A percentile compares a stretch with the other conserved stretches of the same genome.
phyloP scores from a whole-genome alignment of 805 yeast genomes.

The Tetrapisispora nanseiensis region DNA sequence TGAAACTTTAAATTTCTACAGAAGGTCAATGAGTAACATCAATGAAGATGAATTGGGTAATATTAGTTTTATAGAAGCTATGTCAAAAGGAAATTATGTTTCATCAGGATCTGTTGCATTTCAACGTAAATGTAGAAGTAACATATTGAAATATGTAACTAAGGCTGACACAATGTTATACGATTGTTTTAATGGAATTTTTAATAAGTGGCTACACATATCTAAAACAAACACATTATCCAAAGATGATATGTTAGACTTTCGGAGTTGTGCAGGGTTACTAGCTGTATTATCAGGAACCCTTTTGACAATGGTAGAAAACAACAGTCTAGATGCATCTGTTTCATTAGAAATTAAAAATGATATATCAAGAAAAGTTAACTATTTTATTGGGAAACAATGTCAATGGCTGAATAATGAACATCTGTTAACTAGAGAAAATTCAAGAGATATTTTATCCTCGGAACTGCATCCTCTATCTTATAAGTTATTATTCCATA shows the following conservation, averaged over 20 bases:
- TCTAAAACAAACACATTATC: slow-evolving; percentile 14
- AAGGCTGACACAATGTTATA: slow-evolving; percentile 19
- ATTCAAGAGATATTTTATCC: slow-evolving; percentile 61
- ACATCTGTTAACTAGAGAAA: slow-evolving; percentile 52
- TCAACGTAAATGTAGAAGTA: slow-evolving; percentile 51
- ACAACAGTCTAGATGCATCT: neutral
- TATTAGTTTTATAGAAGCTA: slow-evolving; percentile 31
- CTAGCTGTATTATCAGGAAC: slow-evolving; percentile 61
- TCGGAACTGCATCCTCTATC: slow-evolving; percentile 54
- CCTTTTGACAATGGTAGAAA: slow-evolving; percentile 32
- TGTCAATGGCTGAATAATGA: slow-evolving; percentile 39
- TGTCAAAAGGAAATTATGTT: slow-evolving; percentile 45
- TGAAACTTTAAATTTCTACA: slow-evolving; percentile 14
- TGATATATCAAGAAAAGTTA: slow-evolving; percentile 27
- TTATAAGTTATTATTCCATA: slow-evolving; percentile 39
- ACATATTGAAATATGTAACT: slow-evolving; percentile 19
- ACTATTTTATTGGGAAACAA: slow-evolving; percentile 43
- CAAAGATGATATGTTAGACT: slow-evolving; percentile 34
- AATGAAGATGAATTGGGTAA: slow-evolving; percentile 18
- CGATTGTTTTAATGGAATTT: slow-evolving; percentile 29
- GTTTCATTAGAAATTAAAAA: neutral
- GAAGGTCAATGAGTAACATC: slow-evolving; percentile 15
- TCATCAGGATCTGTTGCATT: slow-evolving; percentile 66
- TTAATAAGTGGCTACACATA: slow-evolving; percentile 24
- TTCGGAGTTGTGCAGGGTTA: slow-evolving; percentile 61